phyloP scores from a whole-genome alignment of 2,329 filamentous ascomycete species.

The Clarireedia sp. region DNA sequence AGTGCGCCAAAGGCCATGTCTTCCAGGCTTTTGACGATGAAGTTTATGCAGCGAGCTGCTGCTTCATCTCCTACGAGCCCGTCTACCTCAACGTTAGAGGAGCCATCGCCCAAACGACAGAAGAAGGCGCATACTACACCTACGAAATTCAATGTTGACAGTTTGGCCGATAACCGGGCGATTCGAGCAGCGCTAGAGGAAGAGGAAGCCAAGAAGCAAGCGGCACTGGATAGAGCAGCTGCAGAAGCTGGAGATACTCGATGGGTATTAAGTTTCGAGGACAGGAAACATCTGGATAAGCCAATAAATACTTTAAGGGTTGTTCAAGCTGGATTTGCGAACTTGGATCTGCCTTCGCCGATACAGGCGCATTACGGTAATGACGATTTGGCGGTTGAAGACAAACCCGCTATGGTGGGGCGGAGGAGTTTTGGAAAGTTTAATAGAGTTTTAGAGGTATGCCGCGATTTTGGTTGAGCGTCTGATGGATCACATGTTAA shows the following conservation, averaged over 20 bases:
- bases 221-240: constrained; percentile 53
- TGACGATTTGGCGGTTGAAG: constrained; percentile 22
- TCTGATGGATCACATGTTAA: constrained; percentile 10
- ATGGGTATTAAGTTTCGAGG: constrained; percentile 61
- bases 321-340: constrained; percentile 52
- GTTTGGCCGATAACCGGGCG: constrained; percentile 48
- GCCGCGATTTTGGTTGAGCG: not conserved
- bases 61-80: constrained; percentile 44
- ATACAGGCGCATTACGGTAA: constrained; percentile 20
- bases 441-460: constrained; percentile 32
- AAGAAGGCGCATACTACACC: constrained; percentile 36
- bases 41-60: constrained; percentile 90
- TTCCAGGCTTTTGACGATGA: constrained; percentile 84
- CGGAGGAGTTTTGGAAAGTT: constrained; percentile 44
- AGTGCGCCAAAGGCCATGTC: constrained; percentile 64
- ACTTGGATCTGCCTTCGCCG: constrained; percentile 34
- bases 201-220: constrained; percentile 58
- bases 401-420: constrained; percentile 30
- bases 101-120: constrained; percentile 55
- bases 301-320: constrained; percentile 40
- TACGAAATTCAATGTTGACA: constrained; percentile 35
- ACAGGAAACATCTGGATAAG: constrained; percentile 27
- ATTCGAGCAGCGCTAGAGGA: constrained; percentile 57
- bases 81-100: constrained; percentile 38
- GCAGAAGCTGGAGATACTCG: constrained; percentile 60